Evolutionary conservation across 192 early-diverging fungal species (phyloP), one percentile per base, ranked within the genome.

Genomic region (Backusella liffmaniae): DNA sequence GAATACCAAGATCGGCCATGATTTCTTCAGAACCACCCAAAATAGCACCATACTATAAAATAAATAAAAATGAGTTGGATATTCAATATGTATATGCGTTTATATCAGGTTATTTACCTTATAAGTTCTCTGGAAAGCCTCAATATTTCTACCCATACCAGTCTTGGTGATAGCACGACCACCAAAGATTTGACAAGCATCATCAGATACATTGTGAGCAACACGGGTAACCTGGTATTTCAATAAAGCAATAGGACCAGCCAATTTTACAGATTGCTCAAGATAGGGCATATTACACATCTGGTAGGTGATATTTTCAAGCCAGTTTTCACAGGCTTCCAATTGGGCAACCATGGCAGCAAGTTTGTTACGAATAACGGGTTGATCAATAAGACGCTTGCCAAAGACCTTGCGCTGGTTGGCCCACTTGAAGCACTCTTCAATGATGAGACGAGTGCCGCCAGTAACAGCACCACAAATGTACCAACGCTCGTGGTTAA

Each of bases 371-470:
- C 91, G 83, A 69, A 93, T 92, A 34, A 93, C 92, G 36, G 92
- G 90, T 74, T 93, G 92, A 56, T 91, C 88, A 37, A 91, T 86
- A 37, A 93, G 73, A 34, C 77, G 53, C 82, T 90, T 92, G 34
- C 91, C 92, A 83, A 93, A 93, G 18, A 92, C 91, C 75, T 90
- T 89, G 49, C 92, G 82, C 67, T 93, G 91, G 75, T 91, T 84
- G 10, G 91, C 88, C 92, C 92, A 93, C 76, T 91, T 90, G 85
- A 90, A 81, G 77, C 85, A 90, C 36, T 90, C 88, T 72, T 89
- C 89, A 36, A 89, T 74, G 9, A 91, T 81, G 6, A 73, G 41
- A 49, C 90, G 81, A 51, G 84, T 73, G 18, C 71, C 84, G 32
- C 67, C 73, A 59, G 78, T 70, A n/a, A 86, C 77, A 16, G 72